Evolutionary conservation across 257 asterid genomes (phyloP), one percentile per base, ranked within the genome.

Genomic region (Solanum megistacrolobum): DNA sequence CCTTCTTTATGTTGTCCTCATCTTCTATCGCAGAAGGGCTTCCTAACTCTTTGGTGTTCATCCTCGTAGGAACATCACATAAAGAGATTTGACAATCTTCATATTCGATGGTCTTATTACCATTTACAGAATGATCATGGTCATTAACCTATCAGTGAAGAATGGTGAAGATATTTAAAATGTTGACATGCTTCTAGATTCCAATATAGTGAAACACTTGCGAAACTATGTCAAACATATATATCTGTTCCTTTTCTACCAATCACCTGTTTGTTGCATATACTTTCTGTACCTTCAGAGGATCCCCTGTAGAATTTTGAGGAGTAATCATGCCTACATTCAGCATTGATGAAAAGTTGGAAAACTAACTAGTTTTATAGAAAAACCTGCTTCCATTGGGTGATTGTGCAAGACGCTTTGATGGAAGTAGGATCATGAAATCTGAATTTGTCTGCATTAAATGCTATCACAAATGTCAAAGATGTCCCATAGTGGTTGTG

Each of bases 1-100:
- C 99, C 89, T 89, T 92, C 88, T 94, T 91, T 83, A 96, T 90
- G 91, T 92, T 91, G 91, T 90, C 88, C 86, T 92, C 92, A 89
- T 91, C 90, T 81, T 90, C 92, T 69, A 91, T 39, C 14, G 87
- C 89, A 89, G 88, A 90, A 68, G 95, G 86, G 82, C 89, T 88
- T 85, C 91, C 96, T 73, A 91, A 86, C 89, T 88, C 93, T 72
- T 81, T 92, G 88, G 76, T 86, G 88, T 90, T 88, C 88, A 86
- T 88, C 87, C 89, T 90, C 76, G 43, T 83, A 36, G 91, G 85
- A 69, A 86, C 81, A 69, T 88, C 88, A 65, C 52, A 9, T 83
- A 91, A 88, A 86, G 92, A 85, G 87, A 73, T 78, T 85, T 86
- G 93, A 83, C 76, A 52, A 83, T 87, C 76, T 29, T 79, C 87